Percentiles rank a stretch among this genome's conserved stretches.
Conservation (phyloP, 371 early-diverging fungal species). For the Neoconidiobolus thromboides region DNA sequence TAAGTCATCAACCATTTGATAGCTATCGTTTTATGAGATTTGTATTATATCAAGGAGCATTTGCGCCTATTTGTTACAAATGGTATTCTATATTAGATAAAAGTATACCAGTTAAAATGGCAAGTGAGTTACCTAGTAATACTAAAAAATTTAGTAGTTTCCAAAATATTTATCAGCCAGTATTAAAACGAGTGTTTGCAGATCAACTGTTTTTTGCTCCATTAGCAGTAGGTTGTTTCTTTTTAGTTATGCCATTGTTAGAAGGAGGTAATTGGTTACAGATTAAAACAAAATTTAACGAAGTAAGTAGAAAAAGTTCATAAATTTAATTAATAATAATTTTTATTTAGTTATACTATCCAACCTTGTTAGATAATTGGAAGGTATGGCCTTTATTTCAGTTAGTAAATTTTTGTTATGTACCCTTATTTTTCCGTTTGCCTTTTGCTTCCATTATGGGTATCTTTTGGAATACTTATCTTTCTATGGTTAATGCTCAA, state of each 20-base stretch:
- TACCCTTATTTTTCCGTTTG: slow-evolving; percentile 48
- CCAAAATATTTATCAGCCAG: slow-evolving; percentile 4
- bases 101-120: slow-evolving; percentile 28
- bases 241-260: slow-evolving; percentile 36
- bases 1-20: slow-evolving; percentile 8
- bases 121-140: background rate
- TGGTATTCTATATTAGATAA: slow-evolving; percentile 55
- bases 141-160: background rate
- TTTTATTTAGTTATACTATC: slow-evolving; percentile 19
- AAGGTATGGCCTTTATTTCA: slow-evolving; percentile 66
- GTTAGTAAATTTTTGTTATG: slow-evolving; percentile 50
- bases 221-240: slow-evolving; percentile 40
- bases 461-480: slow-evolving; percentile 62
- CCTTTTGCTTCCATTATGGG: slow-evolving; percentile 57
- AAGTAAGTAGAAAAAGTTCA: slow-evolving; percentile 13
- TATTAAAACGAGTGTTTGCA: slow-evolving; percentile 26
- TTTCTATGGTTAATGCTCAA: slow-evolving; percentile 42
- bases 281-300: slow-evolving; percentile 34
- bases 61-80: slow-evolving; percentile 47
- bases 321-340: background rate
- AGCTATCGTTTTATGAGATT: slow-evolving; percentile 23
- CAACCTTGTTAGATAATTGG: slow-evolving; percentile 56
- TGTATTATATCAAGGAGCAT: slow-evolving; percentile 44
- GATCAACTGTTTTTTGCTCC: slow-evolving; percentile 64
- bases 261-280: slow-evolving; percentile 33